Conservation (phyloP, 768 basidiomycete genomes). For the Mycena metata region DNA sequence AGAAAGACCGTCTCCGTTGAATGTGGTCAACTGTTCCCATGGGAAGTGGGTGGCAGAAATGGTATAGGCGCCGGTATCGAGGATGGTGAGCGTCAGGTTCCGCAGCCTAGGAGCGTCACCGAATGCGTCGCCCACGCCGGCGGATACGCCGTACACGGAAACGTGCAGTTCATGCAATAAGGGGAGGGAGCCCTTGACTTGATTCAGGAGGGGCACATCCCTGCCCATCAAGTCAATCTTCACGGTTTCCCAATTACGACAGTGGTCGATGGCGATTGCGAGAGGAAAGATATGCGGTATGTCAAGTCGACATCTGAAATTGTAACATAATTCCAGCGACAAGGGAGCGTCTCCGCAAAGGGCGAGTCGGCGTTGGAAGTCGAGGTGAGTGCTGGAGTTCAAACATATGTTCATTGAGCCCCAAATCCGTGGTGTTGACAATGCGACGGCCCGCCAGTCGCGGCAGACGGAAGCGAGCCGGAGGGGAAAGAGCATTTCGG, state of each 20-base stretch:
- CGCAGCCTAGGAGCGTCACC: neutral
- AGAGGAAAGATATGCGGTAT: neutral
- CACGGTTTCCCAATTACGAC: conserved; percentile 4
- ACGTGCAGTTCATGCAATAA: neutral
- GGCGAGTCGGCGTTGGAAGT: neutral
- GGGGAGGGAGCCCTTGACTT: neutral
- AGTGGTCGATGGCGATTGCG: neutral
- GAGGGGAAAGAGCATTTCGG: neutral
- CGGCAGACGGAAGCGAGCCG: conserved; percentile 3
- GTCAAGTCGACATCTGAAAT: neutral
- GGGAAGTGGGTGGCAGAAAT: neutral
- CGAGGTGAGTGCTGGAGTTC: neutral
- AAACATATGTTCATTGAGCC: neutral
- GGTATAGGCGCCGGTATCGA: neutral
- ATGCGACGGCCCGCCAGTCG: neutral
- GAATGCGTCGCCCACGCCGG: neutral
- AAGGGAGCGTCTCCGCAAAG: neutral
- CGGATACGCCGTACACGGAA: neutral
- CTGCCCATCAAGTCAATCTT: conserved; percentile 8
- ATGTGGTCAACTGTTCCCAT: neutral
- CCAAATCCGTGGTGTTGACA: neutral
- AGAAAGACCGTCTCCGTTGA: neutral
- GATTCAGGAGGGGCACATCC: neutral
- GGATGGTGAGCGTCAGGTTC: neutral
- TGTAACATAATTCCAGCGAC: conserved; percentile 1